Base-by-base conservation (phyloP, 2,329 filamentous ascomycete genomes). In the Balansia obtecta region DNA sequence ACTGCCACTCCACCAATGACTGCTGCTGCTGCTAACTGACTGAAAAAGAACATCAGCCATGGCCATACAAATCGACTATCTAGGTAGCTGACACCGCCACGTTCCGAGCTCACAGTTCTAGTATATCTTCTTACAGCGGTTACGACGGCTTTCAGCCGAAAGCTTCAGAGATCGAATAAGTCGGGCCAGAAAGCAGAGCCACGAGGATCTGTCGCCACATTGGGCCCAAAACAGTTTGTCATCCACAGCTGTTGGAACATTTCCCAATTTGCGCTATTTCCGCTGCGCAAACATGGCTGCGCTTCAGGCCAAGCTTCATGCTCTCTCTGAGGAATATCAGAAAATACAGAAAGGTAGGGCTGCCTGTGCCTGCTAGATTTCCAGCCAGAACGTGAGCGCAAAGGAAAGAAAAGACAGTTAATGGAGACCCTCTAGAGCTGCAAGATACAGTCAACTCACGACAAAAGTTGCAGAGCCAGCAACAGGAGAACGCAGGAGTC, bases 381-480 rank as follows among this genome's bases (percentile, higher is more conserved):
- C 8, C 27, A 27, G 27, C 7, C 27, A 8, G 7, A 27, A 27
- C 27, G 7, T 6, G 27, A 27, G 27, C 27, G 27, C 27, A 27
- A 20, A 20, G 12, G 13, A 15, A 18, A 20, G 12, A 16, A 15
- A 18, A 27, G 6, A 18, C 33, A 30, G 44, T 20, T 50, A 18
- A 45, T 53, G 59, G 15, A 54, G 34, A 8, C 45, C 16, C 1
- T 16, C 9, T 49, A 95, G 93, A 97, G 59, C 77, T 97, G 50
- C 86, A 89, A 66, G 78, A 74, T 42, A 73, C 80, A 16, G 80
- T 97, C 27, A 76, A 82, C 43, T 86, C 88, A 10, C 81, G 90
- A 55, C 90, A 98, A 71, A 94, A 86, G 69, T 81, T 98, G 7
- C 90, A 96, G 65, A 86, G 89, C 7, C 93, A 98, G 68, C 86